Base-by-base conservation (phyloP, 192 early-diverging fungal genomes). In the Geranomyces michiganensis region DNA sequence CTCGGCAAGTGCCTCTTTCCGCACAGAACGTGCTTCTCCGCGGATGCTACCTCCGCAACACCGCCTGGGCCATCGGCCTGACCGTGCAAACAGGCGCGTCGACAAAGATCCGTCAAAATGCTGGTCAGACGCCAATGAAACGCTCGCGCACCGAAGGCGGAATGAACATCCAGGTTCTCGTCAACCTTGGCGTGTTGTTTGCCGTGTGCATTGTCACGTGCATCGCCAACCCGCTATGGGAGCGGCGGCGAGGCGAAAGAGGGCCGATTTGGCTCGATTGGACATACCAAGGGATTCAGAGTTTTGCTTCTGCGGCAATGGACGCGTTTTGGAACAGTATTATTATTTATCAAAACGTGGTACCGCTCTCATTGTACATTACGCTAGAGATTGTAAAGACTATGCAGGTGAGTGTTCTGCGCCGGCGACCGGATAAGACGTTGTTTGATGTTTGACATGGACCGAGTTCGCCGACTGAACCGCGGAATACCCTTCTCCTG, bases 321-420 rank as follows among this genome's bases (percentile, higher is more conserved):
- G 68, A 74, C 21, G 48, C 74, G 26, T 83, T 80, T 53, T 78
- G 76, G 77, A 86, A 89, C 7, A 85, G 90, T 48, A 77, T 99
- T 46, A 94, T 97, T 77, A 79, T 94, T 53, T 96, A 92, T 76
- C 96, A 99, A 80, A 97, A 95, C 62, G 90, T 99, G 31, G 92
- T 99, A 12, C 96, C 96, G 0, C 95, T 99, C 66, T 96, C 95
- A 43, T 83, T 98, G 53, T 96, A 95, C 68, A 89, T 98, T 51
- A 93, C 92, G 15, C 87, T 98, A 30, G 96, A 98, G 79, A 83
- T 96, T 30, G 94, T 96, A 43, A 96, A 94, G 77, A 90, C 91
- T 1, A 80, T 92, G 55, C 92, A 94, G 67, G 89, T 90, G 72
- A 66, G 81, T 73, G 21, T 10, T n/a, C 26, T 15, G 43, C n/a